Base-by-base conservation (phyloP, 1,284 basidiomycete species). In the Lignosus rhinocerotis region DNA sequence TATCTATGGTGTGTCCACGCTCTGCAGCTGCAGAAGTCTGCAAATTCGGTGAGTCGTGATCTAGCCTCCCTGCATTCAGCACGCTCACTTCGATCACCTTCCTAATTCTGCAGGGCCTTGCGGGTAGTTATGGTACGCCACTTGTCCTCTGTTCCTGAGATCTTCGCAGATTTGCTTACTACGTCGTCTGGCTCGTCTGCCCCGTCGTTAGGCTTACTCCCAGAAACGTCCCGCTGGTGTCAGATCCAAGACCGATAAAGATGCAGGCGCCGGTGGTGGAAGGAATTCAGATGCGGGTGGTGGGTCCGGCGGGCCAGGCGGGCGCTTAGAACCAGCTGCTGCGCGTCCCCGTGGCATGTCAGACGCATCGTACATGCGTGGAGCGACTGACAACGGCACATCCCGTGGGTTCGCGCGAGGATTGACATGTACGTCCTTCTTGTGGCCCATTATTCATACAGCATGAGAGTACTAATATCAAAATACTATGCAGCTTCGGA, bases 1-100 rank as follows among this genome's bases (percentile, higher is more conserved):
- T 42, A 90, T 97, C 30, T 96, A 96, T 71, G 94, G 96, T 71
- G 93, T 96, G 6, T 94, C 95, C 6, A 94, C 94, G 1, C 78
- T 97, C 9, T 95, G 94, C 69, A 92, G 87, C 66, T 92, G 91
- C 72, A 85, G 92, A 64, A 91, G 90, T 67, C 76, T 98, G 53
- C 93, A 96, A 69, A 94, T 96, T 65, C 82, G 94, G 84, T 88
- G 67, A 58, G 86, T 75, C 17, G 17, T 3, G 32, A 19, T 33
- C 30, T 46, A 14, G 25, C 17, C 38, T 6, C 32, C 9, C 33
- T 38, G 25, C 14, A 33, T 38, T 7, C 47, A 51, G n/a, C 41
- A 16, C 30, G 41, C 16, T 56, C 33, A 59, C 32, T 45, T 53
- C 21, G 43, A 21, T 14, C 30, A 8, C 34, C 32, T 9, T 25